Conservation (phyloP, 1,139 yeast species). For the Pichia sp. region DNA sequence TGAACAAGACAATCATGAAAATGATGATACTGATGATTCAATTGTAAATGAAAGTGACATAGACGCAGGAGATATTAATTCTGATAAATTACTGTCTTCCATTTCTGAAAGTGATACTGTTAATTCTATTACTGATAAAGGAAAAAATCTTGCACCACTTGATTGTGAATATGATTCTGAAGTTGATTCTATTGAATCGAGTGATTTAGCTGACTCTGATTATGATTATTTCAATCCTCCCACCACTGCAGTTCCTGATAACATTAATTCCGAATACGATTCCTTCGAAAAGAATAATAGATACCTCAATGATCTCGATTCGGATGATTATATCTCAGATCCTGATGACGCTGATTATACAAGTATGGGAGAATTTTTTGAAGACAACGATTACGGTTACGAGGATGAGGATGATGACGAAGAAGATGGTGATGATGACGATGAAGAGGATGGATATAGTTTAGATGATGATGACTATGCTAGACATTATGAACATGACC, state of each 20-base stretch:
- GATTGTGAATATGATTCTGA: slow-evolving; percentile 6
- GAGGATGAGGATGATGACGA: slow-evolving; percentile 5
- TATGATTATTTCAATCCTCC: slow-evolving; percentile 13
- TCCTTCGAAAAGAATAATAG: neutral
- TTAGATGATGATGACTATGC: slow-evolving; percentile 1
- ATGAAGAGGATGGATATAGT: neutral
- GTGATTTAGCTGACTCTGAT: slow-evolving; percentile 18
- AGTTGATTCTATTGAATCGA: slow-evolving; percentile 18
- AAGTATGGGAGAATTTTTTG: neutral
- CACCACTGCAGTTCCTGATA: neutral
- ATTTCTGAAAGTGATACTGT: slow-evolving; percentile 9
- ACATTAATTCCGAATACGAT: neutral
- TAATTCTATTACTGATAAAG: slow-evolving; percentile 6
- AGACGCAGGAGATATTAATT: neutral
- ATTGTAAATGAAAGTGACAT: neutral
- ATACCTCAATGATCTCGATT: neutral
- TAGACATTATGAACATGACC: neutral
- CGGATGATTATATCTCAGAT: neutral
- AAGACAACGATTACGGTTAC: slow-evolving; percentile 4
- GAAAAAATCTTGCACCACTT: slow-evolving; percentile 2
- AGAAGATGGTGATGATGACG: slow-evolving; percentile 20
- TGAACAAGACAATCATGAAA: neutral
- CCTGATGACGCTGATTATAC: neutral
- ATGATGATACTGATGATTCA: neutral
- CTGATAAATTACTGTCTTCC: neutral